Base-by-base conservation (phyloP, 1,284 basidiomycete species). In the Singerocomus inundabilis region DNA sequence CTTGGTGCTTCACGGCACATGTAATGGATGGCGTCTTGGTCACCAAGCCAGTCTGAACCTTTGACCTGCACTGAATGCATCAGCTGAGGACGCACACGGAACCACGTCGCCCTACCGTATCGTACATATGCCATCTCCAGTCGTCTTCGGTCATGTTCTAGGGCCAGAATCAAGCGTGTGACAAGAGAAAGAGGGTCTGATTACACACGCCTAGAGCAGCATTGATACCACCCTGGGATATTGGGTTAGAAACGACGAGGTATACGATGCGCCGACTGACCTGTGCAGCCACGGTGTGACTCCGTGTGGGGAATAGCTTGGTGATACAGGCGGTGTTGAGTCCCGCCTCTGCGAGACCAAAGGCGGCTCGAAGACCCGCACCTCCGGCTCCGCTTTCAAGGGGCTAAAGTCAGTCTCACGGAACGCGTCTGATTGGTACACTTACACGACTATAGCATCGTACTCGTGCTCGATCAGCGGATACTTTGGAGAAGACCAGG, bases 61-160 rank as follows among this genome's bases (percentile, higher is more conserved):
- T 99, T 99, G 58, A 99, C 89, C 88, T 91, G 57, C 40, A 56
- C 31, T 45, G 38, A 49, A n/a, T 32, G 44, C 59, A 63, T 53
- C 31, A 54, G 49, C 32, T 48, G 21, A 44, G 25, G 13, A 44
- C 15, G 6, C 34, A 41, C 29, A 37, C 30, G 29, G 50, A 38
- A 16, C 32, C 42, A 40, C 41, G 37, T 45, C 31, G 25, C 69
- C 83, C 61, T 66, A 90, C 96, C 49, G 96, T 99, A 74, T 98
- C 95, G 72, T 96, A 95, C 92, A 98, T 98, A 72, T 99, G 96
- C 97, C 97, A 99, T 73, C 97, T 79, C 96, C 95, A 98, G 71
- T 98, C 94, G 68, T 98, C 94, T 73, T 98, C 94, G 12, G 93
- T 96, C 92, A 97, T 96, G 79, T 99, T 99, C 87, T 91, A 64